Evolutionary conservation across 2,329 filamentous ascomycete genomes (phyloP).

Genomic region (Aspergillus ibericus): DNA sequence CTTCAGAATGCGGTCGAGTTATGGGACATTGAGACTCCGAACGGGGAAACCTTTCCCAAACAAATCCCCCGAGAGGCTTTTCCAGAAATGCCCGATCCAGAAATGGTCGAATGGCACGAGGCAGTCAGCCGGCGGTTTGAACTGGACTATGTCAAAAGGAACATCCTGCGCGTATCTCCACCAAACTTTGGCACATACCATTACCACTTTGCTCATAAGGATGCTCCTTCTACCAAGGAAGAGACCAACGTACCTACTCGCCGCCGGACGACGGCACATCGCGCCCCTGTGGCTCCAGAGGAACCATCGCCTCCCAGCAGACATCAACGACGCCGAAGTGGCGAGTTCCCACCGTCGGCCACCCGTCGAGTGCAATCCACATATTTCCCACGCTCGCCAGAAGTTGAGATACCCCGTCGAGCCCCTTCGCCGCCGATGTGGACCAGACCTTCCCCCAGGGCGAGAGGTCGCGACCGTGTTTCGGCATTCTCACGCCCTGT

Average conservation of each 20-base stretch:
- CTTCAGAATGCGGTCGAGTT: conserved; percentile 76
- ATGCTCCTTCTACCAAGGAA: conserved; percentile 21
- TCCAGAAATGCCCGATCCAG: conserved; percentile 69
- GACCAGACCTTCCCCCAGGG: conserved; percentile 19
- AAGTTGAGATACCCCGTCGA: conserved; percentile 23
- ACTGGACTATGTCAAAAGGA: conserved; percentile 55
- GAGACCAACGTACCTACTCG: conserved; percentile 23
- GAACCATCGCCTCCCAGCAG: conserved; percentile 21
- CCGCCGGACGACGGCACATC: conserved; percentile 18
- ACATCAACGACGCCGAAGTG: conserved; percentile 25
- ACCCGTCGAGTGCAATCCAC: conserved; percentile 22
- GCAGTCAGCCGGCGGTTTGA: conserved; percentile 70
- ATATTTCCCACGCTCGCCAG: conserved; percentile 19
- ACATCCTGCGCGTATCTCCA: conserved; percentile 34
- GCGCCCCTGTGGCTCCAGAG: conserved; percentile 20
- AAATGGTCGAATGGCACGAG: conserved; percentile 86
- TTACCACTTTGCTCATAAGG: conserved; percentile 34
- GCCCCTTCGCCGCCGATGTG: conserved; percentile 29
- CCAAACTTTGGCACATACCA: conserved; percentile 30
- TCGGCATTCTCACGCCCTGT: conserved; percentile 17
- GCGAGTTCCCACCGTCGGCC: conserved; percentile 19
- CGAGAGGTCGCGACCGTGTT: conserved; percentile 25
- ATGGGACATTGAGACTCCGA: conserved; percentile 75
- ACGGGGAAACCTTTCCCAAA: conserved; percentile 58
- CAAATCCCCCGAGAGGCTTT: conserved; percentile 68